Conservation (phyloP, 441 rosid species). For the Arabidopsis lyrata region DNA sequence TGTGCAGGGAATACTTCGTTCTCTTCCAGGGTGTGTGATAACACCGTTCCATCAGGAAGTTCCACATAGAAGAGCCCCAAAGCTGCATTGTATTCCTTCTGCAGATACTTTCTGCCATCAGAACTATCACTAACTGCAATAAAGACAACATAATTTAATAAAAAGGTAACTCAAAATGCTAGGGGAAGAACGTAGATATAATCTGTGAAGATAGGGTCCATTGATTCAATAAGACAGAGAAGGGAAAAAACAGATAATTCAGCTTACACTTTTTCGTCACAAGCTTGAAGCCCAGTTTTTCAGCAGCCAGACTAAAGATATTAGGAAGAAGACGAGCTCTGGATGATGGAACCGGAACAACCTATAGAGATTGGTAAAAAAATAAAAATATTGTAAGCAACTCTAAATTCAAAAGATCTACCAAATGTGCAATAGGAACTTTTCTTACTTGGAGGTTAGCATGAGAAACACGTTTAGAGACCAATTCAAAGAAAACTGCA, state of each 20-base stretch:
- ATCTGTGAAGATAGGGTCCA: slow-evolving; percentile 3
- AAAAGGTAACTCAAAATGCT: background rate
- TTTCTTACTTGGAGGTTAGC: slow-evolving; percentile 89
- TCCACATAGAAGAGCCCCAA: slow-evolving; percentile 79
- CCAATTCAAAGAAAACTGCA: slow-evolving; percentile 86
- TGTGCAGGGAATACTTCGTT: slow-evolving; percentile 85
- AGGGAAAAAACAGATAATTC: slow-evolving; percentile 9
- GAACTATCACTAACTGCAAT: slow-evolving; percentile 55
- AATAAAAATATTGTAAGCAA: background rate
- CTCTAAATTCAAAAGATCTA: slow-evolving; percentile 1
- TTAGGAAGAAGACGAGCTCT: slow-evolving; percentile 66
- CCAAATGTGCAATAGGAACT: background rate
- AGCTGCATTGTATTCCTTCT: slow-evolving; percentile 60
- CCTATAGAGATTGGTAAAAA: slow-evolving; percentile 47
- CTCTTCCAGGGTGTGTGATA: slow-evolving; percentile 71
- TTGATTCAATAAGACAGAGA: background rate
- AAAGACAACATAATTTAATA: slow-evolving; percentile 25
- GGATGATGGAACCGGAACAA: slow-evolving; percentile 80
- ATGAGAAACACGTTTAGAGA: slow-evolving; percentile 78
- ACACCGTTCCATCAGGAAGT: slow-evolving; percentile 74
- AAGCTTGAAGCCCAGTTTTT: slow-evolving; percentile 85
- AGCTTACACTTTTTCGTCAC: slow-evolving; percentile 67
- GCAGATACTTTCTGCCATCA: slow-evolving; percentile 79
- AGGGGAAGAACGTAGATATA: slow-evolving; percentile 3
- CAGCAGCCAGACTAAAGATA: slow-evolving; percentile 83